A percentile compares a stretch with the other conserved stretches of the same genome.
Evolutionary conservation across 1,284 basidiomycete genomes (phyloP).

Genomic region (Flammula alnicola): DNA sequence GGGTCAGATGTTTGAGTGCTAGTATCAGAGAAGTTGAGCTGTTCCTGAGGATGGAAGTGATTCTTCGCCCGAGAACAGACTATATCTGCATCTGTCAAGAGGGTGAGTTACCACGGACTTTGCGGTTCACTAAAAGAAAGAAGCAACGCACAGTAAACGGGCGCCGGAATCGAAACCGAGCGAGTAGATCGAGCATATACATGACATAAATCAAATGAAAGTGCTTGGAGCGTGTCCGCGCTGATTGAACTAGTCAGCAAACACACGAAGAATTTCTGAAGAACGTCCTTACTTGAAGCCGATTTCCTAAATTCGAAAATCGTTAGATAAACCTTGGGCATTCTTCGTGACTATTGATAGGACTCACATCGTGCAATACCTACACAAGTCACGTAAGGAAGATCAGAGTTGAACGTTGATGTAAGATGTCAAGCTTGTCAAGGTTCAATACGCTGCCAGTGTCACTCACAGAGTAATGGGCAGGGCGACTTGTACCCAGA

Average conservation of each 20-base stretch:
- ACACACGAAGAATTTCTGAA: too few relatives aligned
- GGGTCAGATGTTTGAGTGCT: conserved; percentile 45
- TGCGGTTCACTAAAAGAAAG: not conserved
- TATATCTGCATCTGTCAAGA: conserved; percentile 76
- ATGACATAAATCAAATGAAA: conserved; percentile 79
- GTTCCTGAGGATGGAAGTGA: conserved; percentile 65
- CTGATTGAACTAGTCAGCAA: conserved; percentile 38
- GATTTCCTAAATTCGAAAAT: conserved; percentile 26
- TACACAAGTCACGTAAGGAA: conserved; percentile 18
- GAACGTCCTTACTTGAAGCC: conserved; percentile 29
- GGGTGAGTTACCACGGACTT: not conserved
- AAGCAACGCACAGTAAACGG: conserved; percentile 75
- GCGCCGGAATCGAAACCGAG: conserved; percentile 82
- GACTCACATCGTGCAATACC: conserved; percentile 43
- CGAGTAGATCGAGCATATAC: conserved; percentile 81
- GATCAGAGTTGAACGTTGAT: too few relatives aligned
- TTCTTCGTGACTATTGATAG: too few relatives aligned
- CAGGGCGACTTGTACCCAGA: conserved; percentile 53
- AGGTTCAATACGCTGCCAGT: too few relatives aligned
- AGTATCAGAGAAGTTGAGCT: conserved; percentile 54
- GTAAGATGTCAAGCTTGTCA: not conserved
- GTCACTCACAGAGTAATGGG: conserved; percentile 43
- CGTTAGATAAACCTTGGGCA: too few relatives aligned
- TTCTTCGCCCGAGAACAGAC: conserved; percentile 77
- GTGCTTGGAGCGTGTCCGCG: conserved; percentile 64